Evolutionary conservation across 2,329 filamentous ascomycete species (phyloP).

Genomic region (Stachybotrys echinatus): DNA sequence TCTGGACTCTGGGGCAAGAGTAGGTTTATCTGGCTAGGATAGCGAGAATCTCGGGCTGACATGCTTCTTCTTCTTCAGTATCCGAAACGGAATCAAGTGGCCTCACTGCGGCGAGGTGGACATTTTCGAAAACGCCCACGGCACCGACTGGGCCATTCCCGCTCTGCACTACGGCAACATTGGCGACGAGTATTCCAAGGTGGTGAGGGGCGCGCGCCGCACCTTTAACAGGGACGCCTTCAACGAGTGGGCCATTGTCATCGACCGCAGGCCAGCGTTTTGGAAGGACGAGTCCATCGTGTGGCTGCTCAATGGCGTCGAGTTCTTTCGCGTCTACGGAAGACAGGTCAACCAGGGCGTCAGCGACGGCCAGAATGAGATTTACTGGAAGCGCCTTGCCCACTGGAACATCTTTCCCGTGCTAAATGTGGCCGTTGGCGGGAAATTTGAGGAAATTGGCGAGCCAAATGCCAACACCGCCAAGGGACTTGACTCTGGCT

Average conservation of each 20-base stretch:
- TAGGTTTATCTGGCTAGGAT: too few species aligned
- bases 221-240: neutral
- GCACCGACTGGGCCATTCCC: neutral
- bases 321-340: constrained; percentile 7
- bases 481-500: neutral
- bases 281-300: neutral
- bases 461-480: neutral
- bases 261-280: neutral
- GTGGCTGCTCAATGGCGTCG: neutral
- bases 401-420: neutral
- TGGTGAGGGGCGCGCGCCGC: neutral
- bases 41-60: too few species aligned
- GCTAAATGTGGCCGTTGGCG: neutral
- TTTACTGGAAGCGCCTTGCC: neutral
- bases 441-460: neutral
- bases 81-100: neutral
- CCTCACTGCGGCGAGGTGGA: constrained; percentile 1
- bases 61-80: neutral
- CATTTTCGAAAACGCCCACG: constrained; percentile 1
- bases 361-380: neutral
- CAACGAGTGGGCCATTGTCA: neutral
- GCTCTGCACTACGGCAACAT: neutral
- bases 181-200: neutral
- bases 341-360: constrained; percentile 1
- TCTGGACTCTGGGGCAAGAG: neutral